A percentile compares a stretch with the other conserved stretches of the same genome.
Conservation (phyloP, 2,329 filamentous ascomycete species). For the Neopestalotiopsis rosae region DNA sequence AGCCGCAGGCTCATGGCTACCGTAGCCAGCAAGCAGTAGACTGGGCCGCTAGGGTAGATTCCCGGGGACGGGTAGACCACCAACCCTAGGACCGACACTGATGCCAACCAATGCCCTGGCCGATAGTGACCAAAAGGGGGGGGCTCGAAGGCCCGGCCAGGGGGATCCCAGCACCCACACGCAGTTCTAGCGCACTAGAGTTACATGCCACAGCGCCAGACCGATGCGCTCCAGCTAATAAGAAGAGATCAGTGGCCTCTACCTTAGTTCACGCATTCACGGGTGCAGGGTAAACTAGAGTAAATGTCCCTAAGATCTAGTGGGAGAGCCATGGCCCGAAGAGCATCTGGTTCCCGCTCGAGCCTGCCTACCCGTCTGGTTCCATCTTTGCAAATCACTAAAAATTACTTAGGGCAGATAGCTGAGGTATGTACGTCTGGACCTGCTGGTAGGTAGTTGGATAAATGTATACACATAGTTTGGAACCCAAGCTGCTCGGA, state of each 20-base stretch:
- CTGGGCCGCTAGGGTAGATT: conserved; percentile 18
- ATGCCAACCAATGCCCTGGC: conserved; percentile 9
- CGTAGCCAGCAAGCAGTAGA: not conserved
- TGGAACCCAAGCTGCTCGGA: not conserved
- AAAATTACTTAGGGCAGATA: not conserved
- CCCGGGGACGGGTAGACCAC: conserved; percentile 19
- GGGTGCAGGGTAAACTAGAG: not conserved
- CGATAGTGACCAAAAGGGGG: not conserved
- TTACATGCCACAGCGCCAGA: not conserved
- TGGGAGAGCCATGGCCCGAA: not conserved
- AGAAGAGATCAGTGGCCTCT: not conserved
- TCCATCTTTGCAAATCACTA: not conserved
- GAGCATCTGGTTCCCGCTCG: not conserved
- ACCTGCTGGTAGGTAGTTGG: too few species aligned
- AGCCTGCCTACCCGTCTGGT: not conserved
- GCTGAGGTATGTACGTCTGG: too few species aligned
- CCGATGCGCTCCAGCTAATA: not conserved
- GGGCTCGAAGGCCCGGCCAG: not conserved
- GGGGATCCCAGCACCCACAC: not conserved
- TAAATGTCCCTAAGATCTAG: not conserved
- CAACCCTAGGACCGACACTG: conserved; percentile 15
- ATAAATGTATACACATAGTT: not conserved
- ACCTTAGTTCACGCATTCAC: not conserved
- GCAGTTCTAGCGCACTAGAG: not conserved
- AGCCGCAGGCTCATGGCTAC: conserved; percentile 7